A percentile compares a stretch with the other conserved stretches of the same genome.
Conservation (phyloP, 2,329 filamentous ascomycete species). For the Acarospora socialis region DNA sequence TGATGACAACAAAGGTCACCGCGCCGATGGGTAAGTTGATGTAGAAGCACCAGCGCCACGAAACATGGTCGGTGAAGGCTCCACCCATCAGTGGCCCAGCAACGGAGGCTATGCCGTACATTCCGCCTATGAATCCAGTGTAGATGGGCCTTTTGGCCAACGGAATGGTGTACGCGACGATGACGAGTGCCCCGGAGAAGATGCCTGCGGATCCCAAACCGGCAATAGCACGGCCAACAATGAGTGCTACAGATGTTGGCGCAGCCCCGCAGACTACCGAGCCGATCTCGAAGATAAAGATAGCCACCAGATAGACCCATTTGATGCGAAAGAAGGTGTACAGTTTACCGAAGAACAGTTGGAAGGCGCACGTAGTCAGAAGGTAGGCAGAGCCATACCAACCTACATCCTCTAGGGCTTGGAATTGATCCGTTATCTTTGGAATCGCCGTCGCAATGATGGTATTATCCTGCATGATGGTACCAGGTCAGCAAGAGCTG, state of each 20-base stretch:
- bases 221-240: slow-evolving; percentile 24
- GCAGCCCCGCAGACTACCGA: slow-evolving; percentile 25
- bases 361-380: slow-evolving; percentile 37
- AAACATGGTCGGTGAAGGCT: slow-evolving; percentile 28
- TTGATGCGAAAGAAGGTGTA: slow-evolving; percentile 25
- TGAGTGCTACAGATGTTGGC: slow-evolving; percentile 21
- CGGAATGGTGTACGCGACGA: slow-evolving; percentile 30
- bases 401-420: slow-evolving; percentile 42
- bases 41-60: slow-evolving; percentile 27
- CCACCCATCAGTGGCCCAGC: slow-evolving; percentile 30
- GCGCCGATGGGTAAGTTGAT: slow-evolving; percentile 31
- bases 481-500: too few relatives aligned
- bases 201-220: slow-evolving; percentile 25
- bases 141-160: slow-evolving; percentile 40
- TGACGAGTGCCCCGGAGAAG: slow-evolving; percentile 20
- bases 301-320: slow-evolving; percentile 21
- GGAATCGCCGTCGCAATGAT: slow-evolving; percentile 24
- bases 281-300: slow-evolving; percentile 26
- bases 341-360: slow-evolving; percentile 23
- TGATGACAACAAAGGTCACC: slow-evolving; percentile 29
- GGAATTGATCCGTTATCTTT: slow-evolving; percentile 23
- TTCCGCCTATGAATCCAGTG: slow-evolving; percentile 30
- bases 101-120: slow-evolving; percentile 38
- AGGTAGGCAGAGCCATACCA: slow-evolving; percentile 49
- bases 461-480: slow-evolving; percentile 14